Conservation (phyloP, 208 protist genomes). For the Acanthamoeba triangularis region DNA sequence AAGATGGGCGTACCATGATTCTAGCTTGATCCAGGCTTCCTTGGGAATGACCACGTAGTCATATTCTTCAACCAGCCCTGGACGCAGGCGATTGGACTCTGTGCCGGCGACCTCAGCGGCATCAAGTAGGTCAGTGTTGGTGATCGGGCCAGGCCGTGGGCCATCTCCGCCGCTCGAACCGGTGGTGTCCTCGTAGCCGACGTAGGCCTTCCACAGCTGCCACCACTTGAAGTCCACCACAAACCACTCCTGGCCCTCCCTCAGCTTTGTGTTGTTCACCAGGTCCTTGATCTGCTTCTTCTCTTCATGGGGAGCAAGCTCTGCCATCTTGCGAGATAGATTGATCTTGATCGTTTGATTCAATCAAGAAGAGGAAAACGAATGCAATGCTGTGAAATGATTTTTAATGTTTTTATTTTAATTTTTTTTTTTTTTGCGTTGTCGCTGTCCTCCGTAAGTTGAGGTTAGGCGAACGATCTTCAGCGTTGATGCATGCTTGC, state of each 20-base stretch:
- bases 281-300: constrained; percentile 43
- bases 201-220: constrained; percentile 62
- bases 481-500: no score
- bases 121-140: constrained; percentile 63
- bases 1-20: constrained; percentile 14
- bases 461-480: no score
- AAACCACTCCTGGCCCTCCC: constrained; percentile 27
- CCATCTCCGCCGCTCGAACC: background rate
- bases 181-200: constrained; percentile 2
- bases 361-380: no score
- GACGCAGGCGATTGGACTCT: background rate
- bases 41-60: constrained; percentile 50
- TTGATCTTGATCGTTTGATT: no score
- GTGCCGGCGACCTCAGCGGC: background rate
- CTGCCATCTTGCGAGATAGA: background rate
- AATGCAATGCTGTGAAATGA: background rate
- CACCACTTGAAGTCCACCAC: constrained; percentile 52
- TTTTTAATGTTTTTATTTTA: background rate
- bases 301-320: background rate
- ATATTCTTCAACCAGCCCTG: background rate
- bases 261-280: constrained; percentile 14
- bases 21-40: constrained; percentile 17
- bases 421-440: background rate
- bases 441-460: no score
- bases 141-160: constrained; percentile 38